A percentile compares a stretch with the other conserved stretches of the same genome.
Evolutionary conservation across 1,284 basidiomycete genomes (phyloP).

Genomic region (Irpex sp.): DNA sequence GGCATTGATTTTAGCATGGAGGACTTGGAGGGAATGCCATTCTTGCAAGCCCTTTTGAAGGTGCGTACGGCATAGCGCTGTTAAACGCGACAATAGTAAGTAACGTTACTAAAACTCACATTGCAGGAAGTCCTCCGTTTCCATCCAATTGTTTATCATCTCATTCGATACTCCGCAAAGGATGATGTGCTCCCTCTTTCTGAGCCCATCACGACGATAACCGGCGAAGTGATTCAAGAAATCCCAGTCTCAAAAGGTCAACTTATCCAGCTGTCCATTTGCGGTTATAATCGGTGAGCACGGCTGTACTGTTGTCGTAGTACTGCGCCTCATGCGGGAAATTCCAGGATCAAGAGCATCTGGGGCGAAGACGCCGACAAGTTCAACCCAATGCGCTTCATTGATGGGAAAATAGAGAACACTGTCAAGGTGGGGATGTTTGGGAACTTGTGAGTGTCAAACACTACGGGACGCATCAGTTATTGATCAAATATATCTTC

Average conservation of each 20-base stretch:
- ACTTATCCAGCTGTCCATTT: conserved; percentile 2
- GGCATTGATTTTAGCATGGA: conserved; percentile 23
- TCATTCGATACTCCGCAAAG: conserved; percentile 4
- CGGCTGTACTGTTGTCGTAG: neutral
- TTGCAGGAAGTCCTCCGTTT: conserved; percentile 23
- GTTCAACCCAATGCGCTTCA: conserved; percentile 55
- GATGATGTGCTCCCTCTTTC: conserved; percentile 43
- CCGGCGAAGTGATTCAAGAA: conserved; percentile 27
- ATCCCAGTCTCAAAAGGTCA: conserved; percentile 22
- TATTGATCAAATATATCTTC: neutral
- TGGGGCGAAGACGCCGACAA: conserved; percentile 48
- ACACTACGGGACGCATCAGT: neutral
- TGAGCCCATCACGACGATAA: conserved; percentile 31
- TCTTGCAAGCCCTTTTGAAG: conserved; percentile 8
- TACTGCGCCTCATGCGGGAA: too few species aligned
- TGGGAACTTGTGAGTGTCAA: conserved; percentile 43
- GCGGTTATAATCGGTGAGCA: conserved; percentile 10
- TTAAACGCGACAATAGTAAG: too few species aligned
- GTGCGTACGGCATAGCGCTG: conserved; percentile 18
- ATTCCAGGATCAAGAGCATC: conserved; percentile 27
- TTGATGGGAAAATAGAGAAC: conserved; percentile 29
- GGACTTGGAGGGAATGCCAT: conserved; percentile 30
- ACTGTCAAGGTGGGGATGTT: conserved; percentile 44
- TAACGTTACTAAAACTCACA: conserved; percentile 3
- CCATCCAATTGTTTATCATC: conserved; percentile 9